phyloP scores from a whole-genome alignment of 371 early-diverging fungal species.

The Fennellomyces sp. region DNA sequence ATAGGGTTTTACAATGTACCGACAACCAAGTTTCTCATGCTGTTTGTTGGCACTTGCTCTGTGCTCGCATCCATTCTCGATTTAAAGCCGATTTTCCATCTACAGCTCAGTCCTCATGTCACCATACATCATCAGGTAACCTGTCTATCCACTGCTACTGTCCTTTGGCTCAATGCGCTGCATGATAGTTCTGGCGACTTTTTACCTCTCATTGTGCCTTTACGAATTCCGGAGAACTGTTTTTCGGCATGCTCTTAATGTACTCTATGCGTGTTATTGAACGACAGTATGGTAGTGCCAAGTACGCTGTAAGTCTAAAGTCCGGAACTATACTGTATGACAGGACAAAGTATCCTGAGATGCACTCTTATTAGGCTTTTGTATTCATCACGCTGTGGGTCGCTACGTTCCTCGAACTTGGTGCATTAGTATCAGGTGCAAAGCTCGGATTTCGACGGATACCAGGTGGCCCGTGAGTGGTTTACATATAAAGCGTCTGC shows the following conservation, averaged over 20 bases:
- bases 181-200: slow-evolving; percentile 61
- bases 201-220: slow-evolving; percentile 64
- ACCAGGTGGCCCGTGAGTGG: slow-evolving; percentile 67
- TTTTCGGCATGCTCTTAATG: slow-evolving; percentile 67
- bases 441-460: slow-evolving; percentile 54
- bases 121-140: slow-evolving; percentile 69
- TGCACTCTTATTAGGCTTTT: slow-evolving; percentile 53
- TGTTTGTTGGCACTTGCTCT: slow-evolving; percentile 59
- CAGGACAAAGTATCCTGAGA: neutral
- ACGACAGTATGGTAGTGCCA: slow-evolving; percentile 71
- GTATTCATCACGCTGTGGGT: slow-evolving; percentile 52
- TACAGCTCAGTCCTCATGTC: slow-evolving; percentile 71
- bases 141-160: neutral
- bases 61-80: slow-evolving; percentile 61
- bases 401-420: slow-evolving; percentile 60
- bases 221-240: slow-evolving; percentile 65
- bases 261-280: slow-evolving; percentile 75
- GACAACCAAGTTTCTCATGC: slow-evolving; percentile 64
- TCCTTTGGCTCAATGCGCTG: neutral
- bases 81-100: slow-evolving; percentile 56
- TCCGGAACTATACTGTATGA: neutral
- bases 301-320: slow-evolving; percentile 61
- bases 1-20: slow-evolving; percentile 74
- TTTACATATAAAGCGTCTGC: no score
- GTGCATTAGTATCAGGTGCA: slow-evolving; percentile 49